A percentile compares a stretch with the other conserved stretches of the same genome.
phyloP scores from a whole-genome alignment of 1,139 yeast genomes.

The Candida tetrigidarum region DNA sequence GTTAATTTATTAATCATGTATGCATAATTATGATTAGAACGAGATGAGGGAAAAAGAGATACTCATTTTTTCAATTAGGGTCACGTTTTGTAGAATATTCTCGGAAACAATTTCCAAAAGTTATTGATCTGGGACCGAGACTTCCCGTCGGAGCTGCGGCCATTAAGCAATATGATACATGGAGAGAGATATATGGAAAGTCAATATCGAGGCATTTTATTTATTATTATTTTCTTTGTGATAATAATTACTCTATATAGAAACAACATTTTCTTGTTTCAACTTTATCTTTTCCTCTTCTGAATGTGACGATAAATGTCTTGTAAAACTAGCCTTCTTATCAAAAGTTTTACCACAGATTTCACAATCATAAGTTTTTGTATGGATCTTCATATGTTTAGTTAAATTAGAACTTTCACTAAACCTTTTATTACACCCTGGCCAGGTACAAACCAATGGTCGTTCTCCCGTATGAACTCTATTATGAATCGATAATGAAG shows the following conservation, averaged over 20 bases:
- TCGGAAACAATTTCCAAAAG: neutral
- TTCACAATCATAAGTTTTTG: slow-evolving; percentile 52
- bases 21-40: no score
- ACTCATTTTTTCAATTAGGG: no score
- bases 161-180: no score
- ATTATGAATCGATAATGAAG: slow-evolving; percentile 57
- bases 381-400: slow-evolving; percentile 81
- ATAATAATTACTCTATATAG: no score
- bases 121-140: slow-evolving; percentile 1
- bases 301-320: slow-evolving; percentile 39
- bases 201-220: no score
- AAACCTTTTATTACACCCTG: slow-evolving; percentile 83
- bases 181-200: no score
- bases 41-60: no score
- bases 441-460: slow-evolving; percentile 79
- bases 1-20: no score
- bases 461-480: slow-evolving; percentile 67
- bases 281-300: slow-evolving; percentile 6
- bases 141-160: neutral
- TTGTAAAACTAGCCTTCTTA: slow-evolving; percentile 40
- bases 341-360: slow-evolving; percentile 57
- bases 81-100: neutral
- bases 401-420: slow-evolving; percentile 88
- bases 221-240: no score
- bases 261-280: slow-evolving; percentile 1